These are phyloP conservation scores for Naganishia cerealis DNA, from an alignment of 1,284 basidiomycete genomes.

Conservation along the genomic window DNA sequence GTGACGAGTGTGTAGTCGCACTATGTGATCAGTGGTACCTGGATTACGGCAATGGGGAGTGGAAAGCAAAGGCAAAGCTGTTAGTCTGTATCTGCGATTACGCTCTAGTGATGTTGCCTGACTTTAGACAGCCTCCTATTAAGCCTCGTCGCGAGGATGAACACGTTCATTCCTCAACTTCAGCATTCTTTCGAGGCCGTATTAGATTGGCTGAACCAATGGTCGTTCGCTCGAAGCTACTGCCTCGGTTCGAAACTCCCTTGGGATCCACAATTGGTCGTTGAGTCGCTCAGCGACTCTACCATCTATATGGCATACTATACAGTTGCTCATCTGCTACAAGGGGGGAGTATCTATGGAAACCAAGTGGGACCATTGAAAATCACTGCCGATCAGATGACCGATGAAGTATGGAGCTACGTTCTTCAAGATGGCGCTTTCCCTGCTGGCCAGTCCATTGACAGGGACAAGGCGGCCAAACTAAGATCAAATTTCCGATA, in stretches of 20 bases:
- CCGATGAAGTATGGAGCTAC: constrained; percentile 96
- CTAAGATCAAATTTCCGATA: constrained; percentile 91
- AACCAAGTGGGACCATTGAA: constrained; percentile 76
- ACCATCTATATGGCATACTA: constrained; percentile 98
- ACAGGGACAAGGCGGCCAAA: constrained; percentile 73
- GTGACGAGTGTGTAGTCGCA: no score
- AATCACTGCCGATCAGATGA: constrained; percentile 87
- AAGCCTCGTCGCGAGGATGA: no score
- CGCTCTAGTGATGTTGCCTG: no score
- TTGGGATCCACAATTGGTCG: constrained; percentile 96
- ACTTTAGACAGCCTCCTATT: no score
- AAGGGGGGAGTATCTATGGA: constrained; percentile 77
- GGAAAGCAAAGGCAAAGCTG: no score
- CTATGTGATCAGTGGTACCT: no score
- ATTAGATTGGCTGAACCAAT: no score
- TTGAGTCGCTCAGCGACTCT: constrained; percentile 97
- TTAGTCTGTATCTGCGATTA: no score
- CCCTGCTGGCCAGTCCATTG: constrained; percentile 64
- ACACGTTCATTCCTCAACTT: no score
- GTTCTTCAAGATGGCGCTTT: constrained; percentile 76
- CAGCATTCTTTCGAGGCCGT: no score
- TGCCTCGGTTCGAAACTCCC: constrained; percentile 93
- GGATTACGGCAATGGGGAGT: no score
- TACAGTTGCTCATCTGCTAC: constrained; percentile 85
- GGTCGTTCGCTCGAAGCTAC: constrained; percentile 96